phyloP scores from a whole-genome alignment of 228 moss, liverwort and hornwort genomes.

The Sphagnum fallax region DNA sequence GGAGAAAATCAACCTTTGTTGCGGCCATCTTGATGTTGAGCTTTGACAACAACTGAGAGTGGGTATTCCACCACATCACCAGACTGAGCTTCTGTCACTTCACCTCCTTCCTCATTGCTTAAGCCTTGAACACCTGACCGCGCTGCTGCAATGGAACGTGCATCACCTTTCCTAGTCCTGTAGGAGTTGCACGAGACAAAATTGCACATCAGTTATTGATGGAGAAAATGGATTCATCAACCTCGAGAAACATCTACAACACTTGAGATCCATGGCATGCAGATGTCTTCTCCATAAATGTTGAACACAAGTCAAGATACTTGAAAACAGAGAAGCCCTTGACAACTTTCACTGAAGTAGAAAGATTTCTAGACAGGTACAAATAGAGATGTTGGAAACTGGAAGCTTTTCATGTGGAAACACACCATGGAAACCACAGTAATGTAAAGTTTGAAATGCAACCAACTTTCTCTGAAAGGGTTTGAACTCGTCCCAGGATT shows the following conservation, averaged over 20 bases:
- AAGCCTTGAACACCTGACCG: conserved; percentile 24
- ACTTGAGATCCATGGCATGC: no score
- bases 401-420: neutral
- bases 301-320: no score
- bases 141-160: conserved; percentile 57
- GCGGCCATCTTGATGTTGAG: conserved; percentile 67
- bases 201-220: neutral
- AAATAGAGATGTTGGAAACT: neutral
- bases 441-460: neutral
- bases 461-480: conserved; percentile 62
- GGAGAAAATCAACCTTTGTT: conserved; percentile 28
- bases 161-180: conserved; percentile 72
- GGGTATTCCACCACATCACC: conserved; percentile 75
- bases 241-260: neutral
- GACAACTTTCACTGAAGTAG: neutral
- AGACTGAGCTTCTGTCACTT: conserved; percentile 47
- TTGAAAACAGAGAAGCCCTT: no score
- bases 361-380: neutral
- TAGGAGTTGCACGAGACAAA: neutral
- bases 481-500: conserved; percentile 68
- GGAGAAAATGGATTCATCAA: neutral
- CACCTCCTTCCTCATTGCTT: conserved; percentile 35
- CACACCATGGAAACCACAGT: neutral
- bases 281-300: no score
- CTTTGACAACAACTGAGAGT: conserved; percentile 49